Evolutionary conservation across 495 filamentous ascomycete species (phyloP).

Genomic region (Hyaloscypha finlandica): DNA sequence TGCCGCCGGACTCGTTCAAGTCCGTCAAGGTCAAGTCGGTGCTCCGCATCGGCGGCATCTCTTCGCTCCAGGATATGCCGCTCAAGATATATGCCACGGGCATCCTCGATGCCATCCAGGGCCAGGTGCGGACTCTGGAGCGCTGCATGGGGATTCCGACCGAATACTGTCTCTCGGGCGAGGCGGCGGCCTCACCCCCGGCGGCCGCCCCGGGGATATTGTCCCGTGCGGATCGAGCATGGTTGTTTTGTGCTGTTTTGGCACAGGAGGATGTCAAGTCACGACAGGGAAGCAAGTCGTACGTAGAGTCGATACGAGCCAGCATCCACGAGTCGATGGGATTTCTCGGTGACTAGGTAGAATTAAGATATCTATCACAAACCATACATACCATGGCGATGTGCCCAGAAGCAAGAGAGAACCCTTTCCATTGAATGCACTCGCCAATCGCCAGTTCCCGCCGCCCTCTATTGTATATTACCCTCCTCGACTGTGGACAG

Average conservation of each 20-base stretch:
- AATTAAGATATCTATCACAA: conserved; percentile 4
- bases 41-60: conserved; percentile 1
- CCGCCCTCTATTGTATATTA: background rate
- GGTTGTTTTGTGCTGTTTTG: background rate
- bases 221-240: conserved; percentile 1
- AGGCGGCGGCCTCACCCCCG: background rate
- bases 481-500: background rate
- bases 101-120: conserved; percentile 2
- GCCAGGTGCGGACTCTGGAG: conserved; percentile 1
- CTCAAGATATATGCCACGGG: conserved; percentile 2
- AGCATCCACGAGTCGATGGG: background rate
- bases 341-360: background rate
- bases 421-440: background rate
- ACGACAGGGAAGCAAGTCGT: conserved; percentile 2
- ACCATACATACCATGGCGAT: background rate
- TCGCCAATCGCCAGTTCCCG: conserved; percentile 2
- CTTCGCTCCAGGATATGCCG: background rate
- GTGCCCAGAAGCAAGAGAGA: conserved; percentile 1
- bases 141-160: conserved; percentile 1
- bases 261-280: conserved; percentile 2
- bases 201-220: background rate
- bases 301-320: conserved; percentile 1
- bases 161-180: conserved; percentile 2
- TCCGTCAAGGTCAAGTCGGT: conserved; percentile 2
- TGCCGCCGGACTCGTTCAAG: background rate